Conservation (phyloP, 371 early-diverging fungal genomes). For the Syncephalastrum sp. region DNA sequence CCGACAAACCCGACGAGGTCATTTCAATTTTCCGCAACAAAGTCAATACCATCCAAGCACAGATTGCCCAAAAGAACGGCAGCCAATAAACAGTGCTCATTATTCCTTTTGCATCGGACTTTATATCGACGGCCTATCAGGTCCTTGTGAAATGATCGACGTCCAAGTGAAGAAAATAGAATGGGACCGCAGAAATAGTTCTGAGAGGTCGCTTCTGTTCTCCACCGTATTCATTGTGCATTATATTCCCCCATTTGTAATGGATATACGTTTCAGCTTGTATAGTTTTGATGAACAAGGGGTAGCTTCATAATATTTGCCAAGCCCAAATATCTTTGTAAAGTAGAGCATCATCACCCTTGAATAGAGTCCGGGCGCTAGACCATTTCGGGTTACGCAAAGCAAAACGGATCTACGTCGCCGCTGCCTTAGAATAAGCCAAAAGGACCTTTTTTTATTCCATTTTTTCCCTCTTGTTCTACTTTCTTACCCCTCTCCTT, state of each 20-base stretch:
- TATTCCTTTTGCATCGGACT: slow-evolving; percentile 1
- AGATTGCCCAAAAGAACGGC: slow-evolving; percentile 3
- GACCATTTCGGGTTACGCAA: slow-evolving; percentile 1
- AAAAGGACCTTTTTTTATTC: background rate
- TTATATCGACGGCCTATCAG: background rate
- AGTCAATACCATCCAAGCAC: slow-evolving; percentile 57
- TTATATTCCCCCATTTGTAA: too few relatives aligned
- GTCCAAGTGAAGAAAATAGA: background rate
- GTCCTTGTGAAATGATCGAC: too few relatives aligned
- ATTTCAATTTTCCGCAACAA: slow-evolving; percentile 70
- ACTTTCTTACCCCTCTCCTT: background rate
- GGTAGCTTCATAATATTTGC: too few relatives aligned
- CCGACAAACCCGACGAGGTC: slow-evolving; percentile 69
- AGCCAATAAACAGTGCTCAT: background rate
- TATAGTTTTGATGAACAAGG: too few relatives aligned
- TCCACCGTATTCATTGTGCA: too few relatives aligned
- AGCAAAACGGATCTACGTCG: background rate
- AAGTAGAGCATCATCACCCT: too few relatives aligned
- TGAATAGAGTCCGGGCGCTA: background rate
- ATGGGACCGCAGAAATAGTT: background rate
- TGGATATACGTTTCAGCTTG: too few relatives aligned
- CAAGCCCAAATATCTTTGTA: too few relatives aligned
- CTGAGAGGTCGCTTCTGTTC: too few relatives aligned
- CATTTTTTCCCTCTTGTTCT: background rate
- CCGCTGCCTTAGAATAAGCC: slow-evolving; percentile 5